phyloP scores from a whole-genome alignment of 805 yeast species.

The Pichia paraexigua region DNA sequence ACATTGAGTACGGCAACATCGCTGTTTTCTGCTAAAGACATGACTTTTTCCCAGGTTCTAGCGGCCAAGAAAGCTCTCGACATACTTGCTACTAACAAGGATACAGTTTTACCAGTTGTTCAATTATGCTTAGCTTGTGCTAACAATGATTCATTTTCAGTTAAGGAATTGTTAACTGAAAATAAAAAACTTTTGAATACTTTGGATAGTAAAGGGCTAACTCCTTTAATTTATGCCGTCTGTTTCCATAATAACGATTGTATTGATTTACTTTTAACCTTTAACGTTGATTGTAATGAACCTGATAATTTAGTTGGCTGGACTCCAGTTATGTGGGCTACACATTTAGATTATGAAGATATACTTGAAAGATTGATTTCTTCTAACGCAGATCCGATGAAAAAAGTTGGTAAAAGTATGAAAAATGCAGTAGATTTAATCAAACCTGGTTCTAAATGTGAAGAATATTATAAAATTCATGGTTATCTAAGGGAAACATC shows the following conservation, averaged over 20 bases:
- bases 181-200: conserved; percentile 18
- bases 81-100: conserved; percentile 23
- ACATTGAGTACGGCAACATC: conserved; percentile 10
- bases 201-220: conserved; percentile 34
- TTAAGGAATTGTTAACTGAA: conserved; percentile 22
- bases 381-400: conserved; percentile 55
- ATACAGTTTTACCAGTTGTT: conserved; percentile 19
- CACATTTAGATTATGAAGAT: conserved; percentile 48
- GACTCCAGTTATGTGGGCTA: conserved; percentile 85
- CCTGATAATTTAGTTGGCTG: conserved; percentile 44
- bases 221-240: conserved; percentile 46
- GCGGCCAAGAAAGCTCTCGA: conserved; percentile 32
- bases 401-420: conserved; percentile 27
- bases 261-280: conserved; percentile 39
- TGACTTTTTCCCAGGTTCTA: conserved; percentile 25
- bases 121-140: conserved; percentile 33
- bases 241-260: conserved; percentile 43
- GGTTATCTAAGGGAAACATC: conserved; percentile 27
- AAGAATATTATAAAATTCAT: conserved; percentile 51
- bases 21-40: conserved; percentile 19
- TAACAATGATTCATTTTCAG: conserved; percentile 28
- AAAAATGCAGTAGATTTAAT: conserved; percentile 53
- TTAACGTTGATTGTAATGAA: conserved; percentile 41
- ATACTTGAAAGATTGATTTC: conserved; percentile 51
- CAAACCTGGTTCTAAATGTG: conserved; percentile 46